These are phyloP conservation scores for Lasiosphaeria ovina DNA, from an alignment of 495 filamentous ascomycete species.

Conservation along the genomic window DNA sequence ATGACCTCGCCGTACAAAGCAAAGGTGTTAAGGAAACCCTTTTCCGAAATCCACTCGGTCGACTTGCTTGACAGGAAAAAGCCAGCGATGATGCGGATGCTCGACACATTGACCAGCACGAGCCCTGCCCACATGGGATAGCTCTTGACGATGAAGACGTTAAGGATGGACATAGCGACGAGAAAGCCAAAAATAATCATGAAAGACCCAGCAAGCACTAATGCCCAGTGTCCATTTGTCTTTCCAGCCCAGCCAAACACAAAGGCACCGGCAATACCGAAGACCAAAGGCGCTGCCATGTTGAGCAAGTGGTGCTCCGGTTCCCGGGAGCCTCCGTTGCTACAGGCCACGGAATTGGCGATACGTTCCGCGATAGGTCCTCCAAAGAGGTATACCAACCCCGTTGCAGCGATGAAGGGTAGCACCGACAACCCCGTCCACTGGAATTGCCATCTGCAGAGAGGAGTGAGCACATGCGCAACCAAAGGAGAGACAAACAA, in stretches of 20 bases:
- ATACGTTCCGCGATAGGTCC: slow-evolving; percentile 25
- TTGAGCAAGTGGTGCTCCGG: slow-evolving; percentile 27
- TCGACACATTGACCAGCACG: slow-evolving; percentile 30
- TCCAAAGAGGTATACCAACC: slow-evolving; percentile 24
- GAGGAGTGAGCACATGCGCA: neutral
- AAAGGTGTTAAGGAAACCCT: slow-evolving; percentile 23
- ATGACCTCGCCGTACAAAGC: slow-evolving; percentile 27
- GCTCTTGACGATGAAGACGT: slow-evolving; percentile 29
- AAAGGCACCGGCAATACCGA: slow-evolving; percentile 22
- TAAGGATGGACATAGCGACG: slow-evolving; percentile 19
- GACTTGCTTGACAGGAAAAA: slow-evolving; percentile 24
- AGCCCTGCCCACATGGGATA: slow-evolving; percentile 32
- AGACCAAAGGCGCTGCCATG: slow-evolving; percentile 20
- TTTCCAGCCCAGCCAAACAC: slow-evolving; percentile 26
- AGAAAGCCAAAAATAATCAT: slow-evolving; percentile 24
- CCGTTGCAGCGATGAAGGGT: slow-evolving; percentile 22
- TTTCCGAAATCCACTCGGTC: slow-evolving; percentile 22
- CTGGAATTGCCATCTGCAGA: slow-evolving; percentile 22
- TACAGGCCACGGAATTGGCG: slow-evolving; percentile 19
- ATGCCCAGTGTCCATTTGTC: slow-evolving; percentile 19
- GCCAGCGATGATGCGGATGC: slow-evolving; percentile 25
- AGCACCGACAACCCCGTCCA: slow-evolving; percentile 22
- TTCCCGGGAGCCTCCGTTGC: slow-evolving; percentile 24
- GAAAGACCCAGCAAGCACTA: slow-evolving; percentile 19
- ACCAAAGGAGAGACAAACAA: neutral